These are phyloP conservation scores for Lonicera japonica DNA, from an alignment of 129 eudicot species.

Conservation along the genomic window DNA sequence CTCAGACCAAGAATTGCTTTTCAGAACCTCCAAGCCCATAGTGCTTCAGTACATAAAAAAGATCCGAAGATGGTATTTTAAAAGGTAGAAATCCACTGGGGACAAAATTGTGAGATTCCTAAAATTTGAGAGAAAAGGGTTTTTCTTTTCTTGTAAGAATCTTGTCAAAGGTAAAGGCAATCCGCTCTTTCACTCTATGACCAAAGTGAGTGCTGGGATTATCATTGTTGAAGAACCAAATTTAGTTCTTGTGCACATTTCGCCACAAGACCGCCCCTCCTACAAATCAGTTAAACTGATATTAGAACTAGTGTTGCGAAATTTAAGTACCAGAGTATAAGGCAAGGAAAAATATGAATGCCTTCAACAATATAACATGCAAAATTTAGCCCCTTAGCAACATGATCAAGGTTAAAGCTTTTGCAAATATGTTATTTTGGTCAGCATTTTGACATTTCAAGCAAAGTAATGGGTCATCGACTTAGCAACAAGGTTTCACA, in stretches of 20 bases:
- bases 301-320: not conserved
- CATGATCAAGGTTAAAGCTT: no score
- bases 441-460: no score
- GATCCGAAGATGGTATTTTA: not conserved
- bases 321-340: no score
- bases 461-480: no score
- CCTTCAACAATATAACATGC: no score
- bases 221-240: slow-evolving; percentile 48
- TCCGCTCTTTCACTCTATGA: not conserved
- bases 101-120: slow-evolving; percentile 29
- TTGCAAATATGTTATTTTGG: no score
- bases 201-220: slow-evolving; percentile 9
- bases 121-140: not conserved
- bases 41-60: not conserved
- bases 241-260: slow-evolving; percentile 73
- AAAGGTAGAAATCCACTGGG: not conserved
- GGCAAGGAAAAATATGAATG: no score
- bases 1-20: no score
- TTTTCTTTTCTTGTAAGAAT: slow-evolving; percentile 12
- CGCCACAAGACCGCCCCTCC: slow-evolving; percentile 85
- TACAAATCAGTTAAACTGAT: slow-evolving; percentile 14
- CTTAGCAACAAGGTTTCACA: no score
- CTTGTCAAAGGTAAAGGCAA: slow-evolving; percentile 5
- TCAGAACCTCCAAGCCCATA: not conserved
- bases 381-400: no score